A percentile compares a stretch with the other conserved stretches of the same genome.
Evolutionary conservation across 345 rosid species (phyloP).

Genomic region (Arabis alpina): DNA sequence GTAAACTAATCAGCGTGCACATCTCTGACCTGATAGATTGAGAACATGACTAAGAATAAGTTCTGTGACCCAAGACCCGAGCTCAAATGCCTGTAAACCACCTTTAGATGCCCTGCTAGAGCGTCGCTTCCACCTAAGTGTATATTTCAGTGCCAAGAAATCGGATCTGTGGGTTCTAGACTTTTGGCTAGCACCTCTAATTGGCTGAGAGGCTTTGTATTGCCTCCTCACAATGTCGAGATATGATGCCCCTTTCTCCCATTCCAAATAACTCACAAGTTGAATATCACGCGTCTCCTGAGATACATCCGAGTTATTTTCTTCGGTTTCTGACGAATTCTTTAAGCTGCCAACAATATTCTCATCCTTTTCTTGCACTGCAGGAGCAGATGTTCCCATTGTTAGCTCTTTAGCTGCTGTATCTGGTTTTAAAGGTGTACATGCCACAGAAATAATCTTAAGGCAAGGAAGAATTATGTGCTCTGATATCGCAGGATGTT

Average conservation of each 20-base stretch:
- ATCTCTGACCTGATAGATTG: conserved; percentile 97
- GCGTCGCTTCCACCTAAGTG: conserved; percentile 86
- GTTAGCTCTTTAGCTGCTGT: conserved; percentile 73
- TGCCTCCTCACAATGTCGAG: conserved; percentile 98
- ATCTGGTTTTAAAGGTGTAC: conserved; percentile 98
- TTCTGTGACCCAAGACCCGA: conserved; percentile 97
- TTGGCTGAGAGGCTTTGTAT: conserved; percentile 82
- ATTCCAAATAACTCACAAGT: conserved; percentile 88
- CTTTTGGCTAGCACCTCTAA: conserved; percentile 69
- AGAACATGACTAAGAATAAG: conserved; percentile 96
- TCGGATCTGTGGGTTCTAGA: conserved; percentile 79
- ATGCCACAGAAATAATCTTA: conserved; percentile 90
- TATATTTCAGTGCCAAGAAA: conserved; percentile 84
- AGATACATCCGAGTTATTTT: conserved; percentile 67
- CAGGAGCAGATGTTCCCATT: conserved; percentile 54
- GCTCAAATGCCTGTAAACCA: conserved; percentile 76
- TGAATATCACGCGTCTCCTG: conserved; percentile 77
- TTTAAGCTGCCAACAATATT: conserved; percentile 52
- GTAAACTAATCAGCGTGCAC: conserved; percentile 90
- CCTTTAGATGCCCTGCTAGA: conserved; percentile 63
- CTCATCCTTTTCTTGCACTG: conserved; percentile 66
- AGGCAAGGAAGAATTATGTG: conserved; percentile 96
- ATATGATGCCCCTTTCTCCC: conserved; percentile 98
- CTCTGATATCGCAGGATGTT: conserved; percentile 98
- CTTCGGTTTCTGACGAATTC: conserved; percentile 54